Percentiles rank a stretch among this genome's conserved stretches.
phyloP scores from a whole-genome alignment of 169 alveolate genomes.

The Pseudocohnilembus persalinus region DNA sequence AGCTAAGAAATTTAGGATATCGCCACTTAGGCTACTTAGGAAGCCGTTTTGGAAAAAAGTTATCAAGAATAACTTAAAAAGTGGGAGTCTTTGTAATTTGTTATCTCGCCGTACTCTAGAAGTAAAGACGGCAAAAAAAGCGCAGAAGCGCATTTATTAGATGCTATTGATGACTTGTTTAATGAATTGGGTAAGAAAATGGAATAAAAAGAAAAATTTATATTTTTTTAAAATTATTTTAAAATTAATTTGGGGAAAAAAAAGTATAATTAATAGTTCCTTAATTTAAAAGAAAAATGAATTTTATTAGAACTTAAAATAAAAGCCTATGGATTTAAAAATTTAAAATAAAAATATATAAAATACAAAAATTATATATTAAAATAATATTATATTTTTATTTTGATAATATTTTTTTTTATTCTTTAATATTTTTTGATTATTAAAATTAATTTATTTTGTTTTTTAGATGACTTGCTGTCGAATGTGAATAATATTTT shows the following conservation, averaged over 20 bases:
- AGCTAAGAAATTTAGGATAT: conserved; percentile 75
- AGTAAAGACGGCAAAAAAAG: conserved; percentile 60
- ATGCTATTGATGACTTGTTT: conserved; percentile 77
- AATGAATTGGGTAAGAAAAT: conserved; percentile 39
- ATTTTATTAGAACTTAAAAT: too few relatives aligned
- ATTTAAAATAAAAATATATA: too few relatives aligned
- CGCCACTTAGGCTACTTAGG: conserved; percentile 79
- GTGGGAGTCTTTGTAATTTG: conserved; percentile 81
- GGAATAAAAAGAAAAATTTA: too few relatives aligned
- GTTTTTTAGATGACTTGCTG: conserved; percentile 69
- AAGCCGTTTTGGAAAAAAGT: conserved; percentile 75
- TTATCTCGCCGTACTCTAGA: conserved; percentile 52
- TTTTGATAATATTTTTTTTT: too few relatives aligned
- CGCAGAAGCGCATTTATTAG: conserved; percentile 66
- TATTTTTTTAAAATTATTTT: too few relatives aligned
- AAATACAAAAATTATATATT: too few relatives aligned
- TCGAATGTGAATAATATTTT: conserved; percentile 77
- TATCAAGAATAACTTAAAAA: conserved; percentile 66
- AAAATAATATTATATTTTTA: too few relatives aligned
- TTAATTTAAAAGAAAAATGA: too few relatives aligned
- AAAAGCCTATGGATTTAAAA: too few relatives aligned
- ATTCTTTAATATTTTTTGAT: too few relatives aligned
- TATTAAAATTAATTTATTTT: too few relatives aligned
- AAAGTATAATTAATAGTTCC: too few relatives aligned
- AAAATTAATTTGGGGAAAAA: not conserved